These are phyloP conservation scores for Backusella parvicylindrica DNA, from an alignment of 192 early-diverging fungal species.

Conservation along the genomic window DNA sequence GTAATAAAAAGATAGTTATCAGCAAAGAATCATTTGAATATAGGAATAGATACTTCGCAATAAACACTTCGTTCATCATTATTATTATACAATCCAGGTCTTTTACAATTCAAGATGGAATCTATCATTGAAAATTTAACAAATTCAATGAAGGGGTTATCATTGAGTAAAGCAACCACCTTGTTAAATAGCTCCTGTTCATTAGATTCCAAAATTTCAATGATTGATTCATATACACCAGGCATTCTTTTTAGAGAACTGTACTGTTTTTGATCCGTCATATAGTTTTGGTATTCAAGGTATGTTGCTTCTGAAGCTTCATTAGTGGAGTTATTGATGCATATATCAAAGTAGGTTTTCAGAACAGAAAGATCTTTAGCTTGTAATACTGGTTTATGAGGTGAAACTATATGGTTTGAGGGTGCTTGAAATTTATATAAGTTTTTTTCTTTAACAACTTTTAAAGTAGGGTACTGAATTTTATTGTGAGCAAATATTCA, in stretches of 20 bases:
- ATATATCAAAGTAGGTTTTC: conserved; percentile 2
- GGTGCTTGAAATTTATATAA: conserved; percentile 2
- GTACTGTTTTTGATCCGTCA: neutral
- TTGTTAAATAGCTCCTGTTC: neutral
- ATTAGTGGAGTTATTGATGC: neutral
- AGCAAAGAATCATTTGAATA: too few species aligned
- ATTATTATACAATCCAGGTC: neutral
- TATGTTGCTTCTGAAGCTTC: neutral
- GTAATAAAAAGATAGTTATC: too few species aligned
- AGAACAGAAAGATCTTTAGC: conserved; percentile 5
- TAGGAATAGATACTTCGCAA: conserved; percentile 1
- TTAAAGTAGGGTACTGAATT: neutral
- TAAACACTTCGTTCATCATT: conserved; percentile 10
- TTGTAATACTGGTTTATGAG: neutral
- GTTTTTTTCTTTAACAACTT: conserved; percentile 11
- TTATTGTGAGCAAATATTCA: neutral
- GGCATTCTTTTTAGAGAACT: neutral
- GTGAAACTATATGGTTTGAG: neutral
- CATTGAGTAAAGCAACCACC: neutral
- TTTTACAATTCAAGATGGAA: neutral
- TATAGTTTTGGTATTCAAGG: neutral
- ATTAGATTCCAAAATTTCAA: neutral
- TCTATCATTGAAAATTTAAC: conserved; percentile 6
- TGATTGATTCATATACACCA: neutral
- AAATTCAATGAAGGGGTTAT: neutral